These are phyloP conservation scores for Flammula alnicola DNA, from an alignment of 1,284 basidiomycete species.

Conservation along the genomic window DNA sequence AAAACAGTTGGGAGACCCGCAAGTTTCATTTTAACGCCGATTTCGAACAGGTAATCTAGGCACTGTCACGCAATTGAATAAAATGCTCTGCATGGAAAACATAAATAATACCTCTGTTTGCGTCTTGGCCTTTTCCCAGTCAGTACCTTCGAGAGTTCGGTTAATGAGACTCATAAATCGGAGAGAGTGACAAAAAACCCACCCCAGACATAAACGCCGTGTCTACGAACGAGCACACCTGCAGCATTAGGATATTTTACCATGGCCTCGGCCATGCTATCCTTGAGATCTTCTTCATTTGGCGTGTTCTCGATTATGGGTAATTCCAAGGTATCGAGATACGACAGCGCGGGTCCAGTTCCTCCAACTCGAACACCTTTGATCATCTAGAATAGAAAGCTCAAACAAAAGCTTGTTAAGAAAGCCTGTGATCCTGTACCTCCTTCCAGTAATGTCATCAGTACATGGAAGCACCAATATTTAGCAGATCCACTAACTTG, in stretches of 20 bases:
- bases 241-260: slow-evolving; percentile 77
- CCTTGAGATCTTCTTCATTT: slow-evolving; percentile 84
- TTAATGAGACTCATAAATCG: slow-evolving; percentile 4
- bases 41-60: slow-evolving; percentile 86
- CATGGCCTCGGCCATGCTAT: slow-evolving; percentile 87
- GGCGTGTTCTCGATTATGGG: slow-evolving; percentile 92
- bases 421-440: slow-evolving; percentile 29
- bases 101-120: slow-evolving; percentile 65
- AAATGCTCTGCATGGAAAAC: neutral
- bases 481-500: slow-evolving; percentile 49
- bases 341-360: slow-evolving; percentile 71
- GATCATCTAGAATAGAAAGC: slow-evolving; percentile 66
- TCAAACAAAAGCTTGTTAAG: neutral
- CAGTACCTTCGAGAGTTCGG: slow-evolving; percentile 48
- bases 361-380: slow-evolving; percentile 84
- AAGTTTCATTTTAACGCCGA: slow-evolving; percentile 79
- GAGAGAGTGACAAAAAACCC: slow-evolving; percentile 27
- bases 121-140: slow-evolving; percentile 89
- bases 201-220: slow-evolving; percentile 89
- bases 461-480: slow-evolving; percentile 7
- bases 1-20: slow-evolving; percentile 56
- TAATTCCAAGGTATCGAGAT: slow-evolving; percentile 83
- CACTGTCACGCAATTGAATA: slow-evolving; percentile 49
- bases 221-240: slow-evolving; percentile 78
- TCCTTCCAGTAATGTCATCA: slow-evolving; percentile 33